Evolutionary conservation across 768 basidiomycete genomes (phyloP).

Genomic region (Inosperma sp.): DNA sequence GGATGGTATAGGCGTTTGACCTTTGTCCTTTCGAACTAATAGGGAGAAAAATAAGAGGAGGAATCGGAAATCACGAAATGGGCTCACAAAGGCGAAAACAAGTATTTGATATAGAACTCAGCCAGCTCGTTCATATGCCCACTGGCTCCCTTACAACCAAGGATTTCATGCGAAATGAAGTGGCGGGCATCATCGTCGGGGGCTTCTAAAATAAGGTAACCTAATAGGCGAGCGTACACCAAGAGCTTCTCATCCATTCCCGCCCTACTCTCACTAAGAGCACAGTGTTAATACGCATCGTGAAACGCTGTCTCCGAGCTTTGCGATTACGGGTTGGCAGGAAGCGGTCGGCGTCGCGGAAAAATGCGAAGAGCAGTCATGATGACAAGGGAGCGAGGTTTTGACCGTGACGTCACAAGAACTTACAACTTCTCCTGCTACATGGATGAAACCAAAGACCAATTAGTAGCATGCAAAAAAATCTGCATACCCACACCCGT

Average conservation of each 20-base stretch:
- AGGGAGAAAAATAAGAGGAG: neutral
- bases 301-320: neutral
- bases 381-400: no score
- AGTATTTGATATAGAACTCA: neutral
- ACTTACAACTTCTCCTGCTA: neutral
- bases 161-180: constrained; percentile 2
- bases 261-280: neutral
- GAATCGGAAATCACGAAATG: neutral
- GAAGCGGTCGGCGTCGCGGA: neutral
- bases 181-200: neutral
- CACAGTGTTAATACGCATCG: constrained; percentile 9
- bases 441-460: constrained; percentile 6
- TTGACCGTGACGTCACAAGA: no score
- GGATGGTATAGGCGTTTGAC: constrained; percentile 6
- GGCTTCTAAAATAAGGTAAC: neutral
- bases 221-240: neutral
- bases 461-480: constrained; percentile 16
- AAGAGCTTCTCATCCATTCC: neutral
- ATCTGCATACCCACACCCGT: constrained; percentile 29
- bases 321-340: constrained; percentile 3
- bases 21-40: constrained; percentile 9
- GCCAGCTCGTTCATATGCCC: neutral
- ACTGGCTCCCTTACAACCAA: neutral
- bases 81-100: constrained; percentile 8
- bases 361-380: no score